Percentiles rank a stretch among this genome's conserved stretches.
Evolutionary conservation across 495 filamentous ascomycete species (phyloP).

Genomic region (Cladorrhinum samala): DNA sequence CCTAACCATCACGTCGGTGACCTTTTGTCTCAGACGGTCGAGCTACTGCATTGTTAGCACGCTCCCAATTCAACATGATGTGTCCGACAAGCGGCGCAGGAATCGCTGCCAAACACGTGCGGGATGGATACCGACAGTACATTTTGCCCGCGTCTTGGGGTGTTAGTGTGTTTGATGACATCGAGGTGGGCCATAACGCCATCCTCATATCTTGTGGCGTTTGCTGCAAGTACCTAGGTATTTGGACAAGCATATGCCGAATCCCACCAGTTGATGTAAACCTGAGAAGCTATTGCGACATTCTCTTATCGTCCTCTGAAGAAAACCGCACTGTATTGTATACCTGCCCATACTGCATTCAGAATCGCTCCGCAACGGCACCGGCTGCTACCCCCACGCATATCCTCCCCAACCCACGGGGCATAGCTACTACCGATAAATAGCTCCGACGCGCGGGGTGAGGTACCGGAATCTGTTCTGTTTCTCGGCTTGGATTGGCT

Average conservation of each 20-base stretch:
- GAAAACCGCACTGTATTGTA: no score
- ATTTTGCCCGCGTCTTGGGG: neutral
- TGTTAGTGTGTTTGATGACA: constrained; percentile 16
- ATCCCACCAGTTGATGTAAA: constrained; percentile 2
- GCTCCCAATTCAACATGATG: neutral
- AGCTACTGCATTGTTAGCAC: neutral
- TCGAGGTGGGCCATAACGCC: constrained; percentile 14
- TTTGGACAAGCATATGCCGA: neutral
- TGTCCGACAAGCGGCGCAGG: neutral
- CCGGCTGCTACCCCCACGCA: neutral
- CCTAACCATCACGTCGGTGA: no score
- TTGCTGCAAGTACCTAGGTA: neutral
- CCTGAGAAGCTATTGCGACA: constrained; percentile 1
- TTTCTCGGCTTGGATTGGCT: neutral
- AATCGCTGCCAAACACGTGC: neutral
- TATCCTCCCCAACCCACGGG: neutral
- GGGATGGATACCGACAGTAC: neutral
- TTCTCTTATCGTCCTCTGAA: neutral
- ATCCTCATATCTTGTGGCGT: constrained; percentile 3
- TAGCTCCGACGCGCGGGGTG: no score
- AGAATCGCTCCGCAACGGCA: neutral
- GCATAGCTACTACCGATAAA: neutral
- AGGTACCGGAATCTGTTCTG: no score
- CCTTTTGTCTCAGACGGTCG: neutral
- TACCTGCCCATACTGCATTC: no score